Evolutionary conservation across 2,329 filamentous ascomycete species (phyloP), one percentile per base, ranked within the genome.

Genomic region (Colletotrichum orbiculare): DNA sequence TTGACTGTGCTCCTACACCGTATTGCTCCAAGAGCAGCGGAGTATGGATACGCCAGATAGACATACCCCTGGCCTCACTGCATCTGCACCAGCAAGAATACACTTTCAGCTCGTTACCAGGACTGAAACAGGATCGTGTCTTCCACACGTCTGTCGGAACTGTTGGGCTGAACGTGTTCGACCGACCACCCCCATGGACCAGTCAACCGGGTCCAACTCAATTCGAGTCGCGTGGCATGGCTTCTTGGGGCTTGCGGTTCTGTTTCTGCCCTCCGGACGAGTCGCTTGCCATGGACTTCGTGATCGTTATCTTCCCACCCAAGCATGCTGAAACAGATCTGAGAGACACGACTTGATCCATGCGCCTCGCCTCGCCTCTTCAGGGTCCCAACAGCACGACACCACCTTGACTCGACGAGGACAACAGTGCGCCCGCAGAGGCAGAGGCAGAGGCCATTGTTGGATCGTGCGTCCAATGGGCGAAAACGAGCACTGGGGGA

Each of bases 401-500:
- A 41, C n/a, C 8, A 13, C 10, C 61, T 47, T 54, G 61, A 64
- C 47, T 64, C 61, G 25, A 41, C 38, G 25, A 37, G 56, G 25
- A 25, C 41, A 33, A 33, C 42, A 17, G 46, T 50, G 37, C 48
- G 60, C 54, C 47, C 54, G 48, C 47, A 37, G 12, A 45, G 33
- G 52, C 37, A 13, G 53, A 52, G 41, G 60, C 37, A 13, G 53
- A 52, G 41, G 60, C n/a, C 42, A 60, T 25, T 15, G 45, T 54
- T 35, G 25, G 43, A n/a, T 33, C 35, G 39, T 47, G 50, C 58
- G 35, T 39, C 37, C 37, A 15, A 11, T 25, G 60, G 43, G 42
- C 33, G 55, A 60, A 49, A 64, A 48, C 60, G 60, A 64, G 42
- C 15, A 11, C 37, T 59, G 37, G 11, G 55, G 42, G 42, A 43